Evolutionary conservation across 2,329 filamentous ascomycete genomes (phyloP), one percentile per base, ranked within the genome.

Genomic region (Colletotrichum sojae): DNA sequence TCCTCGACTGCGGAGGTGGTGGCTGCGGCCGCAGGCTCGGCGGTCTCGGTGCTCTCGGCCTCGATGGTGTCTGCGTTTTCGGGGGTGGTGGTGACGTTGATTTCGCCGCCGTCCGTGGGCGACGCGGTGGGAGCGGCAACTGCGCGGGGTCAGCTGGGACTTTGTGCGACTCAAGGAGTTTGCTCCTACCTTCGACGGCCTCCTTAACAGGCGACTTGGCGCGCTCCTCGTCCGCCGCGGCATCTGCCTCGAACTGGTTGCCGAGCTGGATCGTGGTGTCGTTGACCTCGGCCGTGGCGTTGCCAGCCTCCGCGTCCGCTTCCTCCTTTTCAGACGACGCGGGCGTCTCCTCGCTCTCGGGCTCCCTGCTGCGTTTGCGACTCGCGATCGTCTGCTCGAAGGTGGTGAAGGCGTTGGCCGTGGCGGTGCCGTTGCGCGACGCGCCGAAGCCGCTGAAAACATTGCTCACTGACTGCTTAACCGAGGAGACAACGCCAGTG

Each of bases 351-450:
- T 67, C 63, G 2, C 12, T 22, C 27, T 70, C 57, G 0, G 63
- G 67, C 36, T 70, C 67, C 57, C 57, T 63, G 46, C 57, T 68
- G 15, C 57, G 63, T 36, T 68, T 68, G 39, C 64, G 67, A 53
- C 67, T 68, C 15, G 57, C 64, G 4, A 67, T 20, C 5, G 58
- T 58, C 46, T 70, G 58, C 53, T 70, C 67, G 20, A 68, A 53
- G 2, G 67, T 49, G 6, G 63, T 36, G 31, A 36, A 36, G 31
- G 18, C 8, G 64, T 61, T 36, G 20, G 61, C 36, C 15, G 46
- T 68, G 3, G 67, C 45, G 3, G 49, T 53, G 12, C 57, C 62
- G 12, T 58, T 56, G 53, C 52, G 67, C 39, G 51, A 49, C 16
- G 16, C 46, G 18, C 39, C 45, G 40, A 68, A 22, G 22, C 55